Percentiles rank a stretch among this genome's conserved stretches.
phyloP scores from a whole-genome alignment of 1,284 basidiomycete species.

The Apiotrichum gracile region DNA sequence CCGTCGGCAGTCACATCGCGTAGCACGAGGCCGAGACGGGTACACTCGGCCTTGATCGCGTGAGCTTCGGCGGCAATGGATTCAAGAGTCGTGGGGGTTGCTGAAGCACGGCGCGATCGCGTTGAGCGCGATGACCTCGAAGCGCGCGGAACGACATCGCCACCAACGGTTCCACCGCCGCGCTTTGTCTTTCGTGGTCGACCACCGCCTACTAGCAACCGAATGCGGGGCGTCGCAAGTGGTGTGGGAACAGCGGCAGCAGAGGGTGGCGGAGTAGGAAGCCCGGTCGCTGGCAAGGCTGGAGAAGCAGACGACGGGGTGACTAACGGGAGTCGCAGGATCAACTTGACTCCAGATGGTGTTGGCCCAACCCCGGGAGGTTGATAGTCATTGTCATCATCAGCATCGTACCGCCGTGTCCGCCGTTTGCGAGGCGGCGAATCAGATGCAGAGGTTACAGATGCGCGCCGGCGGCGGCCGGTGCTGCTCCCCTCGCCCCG shows the following conservation, averaged over 20 bases:
- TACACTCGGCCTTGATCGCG: slow-evolving; percentile 24
- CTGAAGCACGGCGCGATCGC: slow-evolving; percentile 10
- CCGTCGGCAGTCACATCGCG: slow-evolving; percentile 43
- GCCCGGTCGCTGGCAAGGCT: too few relatives aligned
- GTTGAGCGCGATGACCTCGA: slow-evolving; percentile 12
- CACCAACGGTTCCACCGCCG: neutral
- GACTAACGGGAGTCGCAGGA: neutral
- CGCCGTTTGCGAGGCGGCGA: neutral
- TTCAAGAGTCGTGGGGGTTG: slow-evolving; percentile 21
- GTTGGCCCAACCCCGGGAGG: neutral
- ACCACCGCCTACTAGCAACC: slow-evolving; percentile 1
- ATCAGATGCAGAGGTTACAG: neutral
- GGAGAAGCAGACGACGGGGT: neutral
- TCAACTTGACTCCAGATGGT: neutral
- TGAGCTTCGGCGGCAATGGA: slow-evolving; percentile 21
- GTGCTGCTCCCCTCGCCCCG: slow-evolving; percentile 18
- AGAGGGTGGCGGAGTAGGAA: neutral
- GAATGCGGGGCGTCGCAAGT: neutral
- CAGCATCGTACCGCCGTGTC: neutral
- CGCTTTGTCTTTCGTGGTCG: slow-evolving; percentile 1
- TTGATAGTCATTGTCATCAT: neutral
- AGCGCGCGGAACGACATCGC: neutral
- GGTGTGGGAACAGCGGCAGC: neutral
- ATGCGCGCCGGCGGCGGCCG: slow-evolving; percentile 1
- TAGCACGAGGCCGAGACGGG: slow-evolving; percentile 27